phyloP scores from a whole-genome alignment of 1,284 basidiomycete genomes.

The Apiotrichum sp. region DNA sequence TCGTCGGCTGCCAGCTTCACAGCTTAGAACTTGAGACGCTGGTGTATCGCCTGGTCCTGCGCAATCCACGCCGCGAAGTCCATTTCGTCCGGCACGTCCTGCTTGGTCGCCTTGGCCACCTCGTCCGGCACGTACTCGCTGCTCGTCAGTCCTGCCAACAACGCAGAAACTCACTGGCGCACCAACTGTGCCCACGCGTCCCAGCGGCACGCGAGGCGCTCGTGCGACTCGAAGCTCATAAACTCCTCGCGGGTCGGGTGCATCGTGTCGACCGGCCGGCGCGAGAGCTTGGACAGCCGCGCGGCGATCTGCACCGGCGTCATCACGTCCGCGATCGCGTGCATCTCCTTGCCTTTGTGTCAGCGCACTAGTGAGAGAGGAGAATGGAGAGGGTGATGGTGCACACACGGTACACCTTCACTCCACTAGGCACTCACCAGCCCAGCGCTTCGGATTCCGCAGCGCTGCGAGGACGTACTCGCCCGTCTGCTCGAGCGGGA shows the following conservation, averaged over 20 bases:
- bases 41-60: slow-evolving; percentile 5
- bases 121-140: slow-evolving; percentile 12
- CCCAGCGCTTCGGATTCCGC: slow-evolving; percentile 28
- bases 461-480: slow-evolving; percentile 31
- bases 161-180: slow-evolving; percentile 2
- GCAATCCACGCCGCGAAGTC: slow-evolving; percentile 24
- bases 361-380: too few relatives aligned
- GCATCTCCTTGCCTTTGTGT: slow-evolving; percentile 27
- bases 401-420: too few relatives aligned
- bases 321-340: slow-evolving; percentile 21
- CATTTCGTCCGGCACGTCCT: slow-evolving; percentile 19
- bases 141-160: not conserved
- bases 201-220: slow-evolving; percentile 12
- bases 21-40: slow-evolving; percentile 3
- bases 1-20: too few relatives aligned
- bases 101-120: slow-evolving; percentile 6
- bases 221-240: slow-evolving; percentile 21
- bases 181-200: slow-evolving; percentile 19
- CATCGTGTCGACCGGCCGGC: slow-evolving; percentile 25
- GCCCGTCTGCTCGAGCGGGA: slow-evolving; percentile 33
- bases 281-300: slow-evolving; percentile 18
- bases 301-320: slow-evolving; percentile 26
- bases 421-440: slow-evolving; percentile 17
- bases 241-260: slow-evolving; percentile 24
- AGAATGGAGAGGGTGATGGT: too few relatives aligned